Conservation (phyloP, 345 rosid genomes). For the Passiflora organensis region DNA sequence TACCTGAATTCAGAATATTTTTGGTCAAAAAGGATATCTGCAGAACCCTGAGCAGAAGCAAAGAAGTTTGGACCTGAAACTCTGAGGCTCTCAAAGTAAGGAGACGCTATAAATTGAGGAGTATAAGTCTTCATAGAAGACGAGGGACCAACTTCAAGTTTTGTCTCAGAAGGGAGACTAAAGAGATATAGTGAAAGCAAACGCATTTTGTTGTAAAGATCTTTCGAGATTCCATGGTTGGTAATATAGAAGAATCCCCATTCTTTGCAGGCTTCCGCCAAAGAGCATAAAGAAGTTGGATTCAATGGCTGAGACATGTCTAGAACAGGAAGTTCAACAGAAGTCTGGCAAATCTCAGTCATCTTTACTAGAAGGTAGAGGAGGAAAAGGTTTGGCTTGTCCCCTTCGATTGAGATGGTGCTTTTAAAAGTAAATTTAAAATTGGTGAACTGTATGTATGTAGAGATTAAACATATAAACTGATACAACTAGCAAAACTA, state of each 20-base stretch:
- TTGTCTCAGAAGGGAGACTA: slow-evolving; percentile 25
- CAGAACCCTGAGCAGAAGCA: slow-evolving; percentile 33
- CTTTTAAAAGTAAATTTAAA: background rate
- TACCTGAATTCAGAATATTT: slow-evolving; percentile 31
- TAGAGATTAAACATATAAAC: background rate
- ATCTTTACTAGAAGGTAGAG: background rate
- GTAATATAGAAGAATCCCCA: slow-evolving; percentile 43
- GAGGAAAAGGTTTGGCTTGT: slow-evolving; percentile 1
- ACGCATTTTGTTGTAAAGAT: slow-evolving; percentile 24
- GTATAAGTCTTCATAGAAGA: slow-evolving; percentile 29
- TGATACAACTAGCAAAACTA: background rate
- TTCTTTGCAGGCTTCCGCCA: slow-evolving; percentile 27
- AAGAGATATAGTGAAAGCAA: slow-evolving; percentile 22
- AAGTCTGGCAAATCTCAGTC: slow-evolving; percentile 18
- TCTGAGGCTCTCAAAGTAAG: slow-evolving; percentile 36
- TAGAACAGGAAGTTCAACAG: slow-evolving; percentile 26
- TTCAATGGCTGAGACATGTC: slow-evolving; percentile 30
- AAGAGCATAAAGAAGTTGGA: slow-evolving; percentile 17
- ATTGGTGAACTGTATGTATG: background rate
- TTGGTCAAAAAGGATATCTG: slow-evolving; percentile 9
- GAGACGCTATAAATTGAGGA: slow-evolving; percentile 42
- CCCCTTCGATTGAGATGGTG: background rate
- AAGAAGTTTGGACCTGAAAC: slow-evolving; percentile 34
- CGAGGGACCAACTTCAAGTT: slow-evolving; percentile 31
- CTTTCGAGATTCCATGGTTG: slow-evolving; percentile 34